Conservation (phyloP, 176 grass and related monocot genomes). For the Bothriochloa decipiens region DNA sequence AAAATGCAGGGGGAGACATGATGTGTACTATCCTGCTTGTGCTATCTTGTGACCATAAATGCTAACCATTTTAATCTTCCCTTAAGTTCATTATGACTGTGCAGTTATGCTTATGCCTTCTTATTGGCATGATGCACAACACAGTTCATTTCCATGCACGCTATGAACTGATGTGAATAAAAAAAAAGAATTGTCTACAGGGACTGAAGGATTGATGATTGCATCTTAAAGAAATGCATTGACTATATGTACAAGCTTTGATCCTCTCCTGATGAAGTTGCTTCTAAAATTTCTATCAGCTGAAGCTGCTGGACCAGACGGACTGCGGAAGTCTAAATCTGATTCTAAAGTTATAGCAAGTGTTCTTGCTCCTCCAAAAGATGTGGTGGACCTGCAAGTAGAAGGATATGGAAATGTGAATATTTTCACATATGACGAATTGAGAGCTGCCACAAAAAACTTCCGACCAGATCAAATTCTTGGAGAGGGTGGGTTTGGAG, state of each 20-base stretch:
- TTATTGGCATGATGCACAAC: constrained; percentile 7
- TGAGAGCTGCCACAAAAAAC: constrained; percentile 88
- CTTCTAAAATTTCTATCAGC: constrained; percentile 41
- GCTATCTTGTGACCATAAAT: constrained; percentile 12
- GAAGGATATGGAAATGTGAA: constrained; percentile 82
- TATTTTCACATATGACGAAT: constrained; percentile 81
- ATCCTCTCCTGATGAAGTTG: constrained; percentile 42
- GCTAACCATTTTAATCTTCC: background rate
- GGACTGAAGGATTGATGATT: background rate
- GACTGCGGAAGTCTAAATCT: constrained; percentile 62
- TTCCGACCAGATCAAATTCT: constrained; percentile 88
- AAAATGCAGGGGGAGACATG: background rate
- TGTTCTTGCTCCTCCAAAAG: constrained; percentile 78
- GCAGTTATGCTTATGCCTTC: background rate
- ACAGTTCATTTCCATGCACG: background rate
- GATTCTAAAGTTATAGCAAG: constrained; percentile 60
- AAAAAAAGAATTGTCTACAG: background rate
- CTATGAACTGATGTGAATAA: background rate
- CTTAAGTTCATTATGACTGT: background rate
- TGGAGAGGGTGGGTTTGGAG: constrained; percentile 95
- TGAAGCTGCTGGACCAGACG: constrained; percentile 42
- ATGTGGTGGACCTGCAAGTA: constrained; percentile 74
- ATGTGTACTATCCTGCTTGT: background rate
- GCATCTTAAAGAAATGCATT: background rate
- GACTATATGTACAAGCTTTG: background rate